Percentiles rank a stretch among this genome's conserved stretches.
phyloP scores from a whole-genome alignment of 2,329 filamentous ascomycete genomes.

The Aspergillus sp. region DNA sequence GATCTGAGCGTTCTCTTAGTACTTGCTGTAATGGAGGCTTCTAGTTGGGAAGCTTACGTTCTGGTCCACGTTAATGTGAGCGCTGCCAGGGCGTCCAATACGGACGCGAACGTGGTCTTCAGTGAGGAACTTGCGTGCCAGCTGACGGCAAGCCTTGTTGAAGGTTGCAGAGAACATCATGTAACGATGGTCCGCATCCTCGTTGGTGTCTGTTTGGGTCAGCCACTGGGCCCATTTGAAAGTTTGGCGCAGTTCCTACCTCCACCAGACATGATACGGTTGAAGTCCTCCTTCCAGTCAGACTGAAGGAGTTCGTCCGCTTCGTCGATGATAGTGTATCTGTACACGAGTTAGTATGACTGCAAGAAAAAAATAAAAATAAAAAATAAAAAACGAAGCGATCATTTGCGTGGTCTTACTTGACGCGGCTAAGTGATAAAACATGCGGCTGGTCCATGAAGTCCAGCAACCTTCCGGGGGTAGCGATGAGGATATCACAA shows the following conservation, averaged over 20 bases:
- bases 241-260: slow-evolving; percentile 51
- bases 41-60: slow-evolving; percentile 31
- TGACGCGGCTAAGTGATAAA: slow-evolving; percentile 67
- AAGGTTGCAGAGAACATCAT: slow-evolving; percentile 96
- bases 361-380: too few relatives aligned
- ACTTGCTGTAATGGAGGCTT: neutral
- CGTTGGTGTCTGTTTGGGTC: slow-evolving; percentile 56
- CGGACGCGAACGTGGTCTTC: slow-evolving; percentile 70
- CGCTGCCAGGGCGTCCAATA: slow-evolving; percentile 79
- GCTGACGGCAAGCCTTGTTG: slow-evolving; percentile 66
- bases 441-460: slow-evolving; percentile 67
- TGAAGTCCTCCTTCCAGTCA: slow-evolving; percentile 72
- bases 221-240: slow-evolving; percentile 7
- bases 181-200: slow-evolving; percentile 61
- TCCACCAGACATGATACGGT: slow-evolving; percentile 69
- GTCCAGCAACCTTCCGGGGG: slow-evolving; percentile 77
- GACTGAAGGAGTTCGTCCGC: slow-evolving; percentile 82
- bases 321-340: slow-evolving; percentile 75
- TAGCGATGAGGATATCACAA: slow-evolving; percentile 82
- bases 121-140: slow-evolving; percentile 71
- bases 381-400: neutral
- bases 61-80: slow-evolving; percentile 77
- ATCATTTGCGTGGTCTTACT: slow-evolving; percentile 41
- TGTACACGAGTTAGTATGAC: slow-evolving; percentile 15
- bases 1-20: slow-evolving; percentile 38